Evolutionary conservation across 2,329 filamentous ascomycete species (phyloP), one percentile per base, ranked within the genome.

Genomic region (Xylaria sp.): DNA sequence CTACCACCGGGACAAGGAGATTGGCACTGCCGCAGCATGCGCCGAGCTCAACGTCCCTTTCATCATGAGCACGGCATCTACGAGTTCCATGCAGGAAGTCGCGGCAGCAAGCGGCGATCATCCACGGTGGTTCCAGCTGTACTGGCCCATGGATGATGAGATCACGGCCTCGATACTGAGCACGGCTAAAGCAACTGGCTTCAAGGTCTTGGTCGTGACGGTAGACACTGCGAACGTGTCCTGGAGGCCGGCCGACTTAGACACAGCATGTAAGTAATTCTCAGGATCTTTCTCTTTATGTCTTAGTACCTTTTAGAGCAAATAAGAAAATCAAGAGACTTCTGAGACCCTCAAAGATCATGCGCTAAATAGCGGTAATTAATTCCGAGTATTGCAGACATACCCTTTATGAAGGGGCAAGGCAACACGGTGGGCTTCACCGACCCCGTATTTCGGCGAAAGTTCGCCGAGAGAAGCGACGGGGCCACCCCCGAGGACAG

Each of bases 81-180:
- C 85, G 2, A 83, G 85, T 36, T 85, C 85, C 0, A 90, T 93
- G 66, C 90, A 93, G 76, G 86, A 93, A 58, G 85, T 92, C 0
- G 89, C 88, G 0, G 74, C 81, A 8, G 88, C 87, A 0, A 88
- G 85, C 59, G 85, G 85, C 0, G 79, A 85, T 5, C 87, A 87
- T 0, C 82, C 85, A 36, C 81, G 90, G 12, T 94, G 90, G 90
- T 94, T 86, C 76, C 91, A 94, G 76, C 84, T 94, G 0, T 94
- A 94, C 80, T 93, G 90, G 89, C 91, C 91, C 0, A 80, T 83
- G 23, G 85, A 87, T 63, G 85, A 93, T 60, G 86, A 89, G 3
- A 81, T 93, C 63, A 93, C 91, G 0, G 80, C 84, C 0, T 91
- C 87, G 1, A 80, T 93, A 18, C 82, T 93, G 4, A 75, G 78